Evolutionary conservation across 2,329 filamentous ascomycete species (phyloP).

Genomic region (Diaporthe sp.): DNA sequence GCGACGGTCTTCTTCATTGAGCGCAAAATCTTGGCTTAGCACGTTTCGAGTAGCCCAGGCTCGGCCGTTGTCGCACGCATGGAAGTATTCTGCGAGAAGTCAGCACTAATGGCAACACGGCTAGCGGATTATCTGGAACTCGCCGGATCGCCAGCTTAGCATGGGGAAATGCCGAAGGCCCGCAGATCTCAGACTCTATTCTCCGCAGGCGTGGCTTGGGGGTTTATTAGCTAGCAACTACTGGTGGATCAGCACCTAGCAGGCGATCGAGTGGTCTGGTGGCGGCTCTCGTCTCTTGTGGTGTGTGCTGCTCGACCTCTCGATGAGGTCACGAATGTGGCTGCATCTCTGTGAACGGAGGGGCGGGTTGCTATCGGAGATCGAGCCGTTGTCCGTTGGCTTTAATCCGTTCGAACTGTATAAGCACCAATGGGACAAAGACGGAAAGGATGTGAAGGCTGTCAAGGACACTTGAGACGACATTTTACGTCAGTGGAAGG

Average conservation of each 20-base stretch:
- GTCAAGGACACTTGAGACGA: slow-evolving; percentile 20
- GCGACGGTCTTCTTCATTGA: background rate
- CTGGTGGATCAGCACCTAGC: background rate
- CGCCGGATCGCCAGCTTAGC: slow-evolving; percentile 31
- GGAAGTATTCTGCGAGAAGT: background rate
- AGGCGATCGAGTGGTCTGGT: background rate
- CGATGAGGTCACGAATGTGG: background rate
- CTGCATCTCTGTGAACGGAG: background rate
- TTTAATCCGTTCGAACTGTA: background rate
- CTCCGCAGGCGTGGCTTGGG: background rate
- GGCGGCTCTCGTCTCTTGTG: background rate
- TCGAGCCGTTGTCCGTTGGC: slow-evolving; percentile 11
- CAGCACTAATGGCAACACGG: background rate
- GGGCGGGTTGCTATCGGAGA: slow-evolving; percentile 13
- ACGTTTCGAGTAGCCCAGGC: background rate
- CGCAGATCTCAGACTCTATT: background rate
- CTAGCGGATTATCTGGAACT: background rate
- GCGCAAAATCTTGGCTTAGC: background rate
- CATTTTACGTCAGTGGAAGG: background rate
- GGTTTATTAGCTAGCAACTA: background rate
- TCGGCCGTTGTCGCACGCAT: background rate
- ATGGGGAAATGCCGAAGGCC: slow-evolving; percentile 18
- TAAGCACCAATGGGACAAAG: background rate
- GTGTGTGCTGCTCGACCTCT: background rate
- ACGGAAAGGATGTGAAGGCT: background rate